Conservation (phyloP, 768 basidiomycete genomes). For the Clitopilus hobsonii region DNA sequence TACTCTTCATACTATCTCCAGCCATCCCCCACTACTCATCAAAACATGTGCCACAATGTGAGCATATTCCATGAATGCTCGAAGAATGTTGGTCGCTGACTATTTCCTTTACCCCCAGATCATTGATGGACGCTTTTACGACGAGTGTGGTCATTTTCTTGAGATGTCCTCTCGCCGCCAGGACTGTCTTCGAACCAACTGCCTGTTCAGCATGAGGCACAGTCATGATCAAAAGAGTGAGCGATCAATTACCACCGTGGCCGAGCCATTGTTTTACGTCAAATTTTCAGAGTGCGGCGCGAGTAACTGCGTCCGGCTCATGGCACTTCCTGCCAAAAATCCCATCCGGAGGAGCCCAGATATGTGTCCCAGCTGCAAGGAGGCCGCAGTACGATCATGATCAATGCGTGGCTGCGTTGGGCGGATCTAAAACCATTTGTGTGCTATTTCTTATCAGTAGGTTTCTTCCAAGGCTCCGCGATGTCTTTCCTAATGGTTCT, state of each 20-base stretch:
- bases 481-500: too few species aligned
- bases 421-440: background rate
- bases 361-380: constrained; percentile 34
- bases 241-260: background rate
- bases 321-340: constrained; percentile 64
- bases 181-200: constrained; percentile 61
- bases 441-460: background rate
- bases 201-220: constrained; percentile 70
- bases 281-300: constrained; percentile 48
- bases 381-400: background rate
- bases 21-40: background rate
- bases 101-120: constrained; percentile 43
- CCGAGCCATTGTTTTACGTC: constrained; percentile 6
- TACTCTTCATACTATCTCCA: background rate
- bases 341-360: constrained; percentile 66
- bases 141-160: constrained; percentile 65
- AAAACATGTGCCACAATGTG: constrained; percentile 72
- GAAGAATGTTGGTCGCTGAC: background rate
- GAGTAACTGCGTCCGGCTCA: constrained; percentile 52
- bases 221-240: constrained; percentile 32
- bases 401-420: constrained; percentile 1
- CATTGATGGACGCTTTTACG: constrained; percentile 73
- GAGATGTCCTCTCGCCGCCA: constrained; percentile 65
- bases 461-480: too few species aligned
- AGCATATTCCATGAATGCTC: background rate